Percentiles rank a stretch among this genome's conserved stretches.
Evolutionary conservation across 129 eudicot species (phyloP).

Genomic region (Escallonia rubra): DNA sequence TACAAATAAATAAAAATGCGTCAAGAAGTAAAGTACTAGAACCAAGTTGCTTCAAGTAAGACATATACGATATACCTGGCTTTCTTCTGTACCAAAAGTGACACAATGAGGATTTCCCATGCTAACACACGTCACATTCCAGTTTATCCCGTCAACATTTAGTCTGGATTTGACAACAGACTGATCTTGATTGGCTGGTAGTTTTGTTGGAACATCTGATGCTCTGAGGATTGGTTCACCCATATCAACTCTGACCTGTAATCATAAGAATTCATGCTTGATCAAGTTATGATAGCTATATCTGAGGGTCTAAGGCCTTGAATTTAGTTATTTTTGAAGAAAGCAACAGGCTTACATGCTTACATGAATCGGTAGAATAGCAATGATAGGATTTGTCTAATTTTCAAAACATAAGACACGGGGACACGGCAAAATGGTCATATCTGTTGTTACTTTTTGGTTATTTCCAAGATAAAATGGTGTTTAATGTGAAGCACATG

Average conservation of each 20-base stretch:
- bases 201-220: slow-evolving; percentile 77
- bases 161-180: slow-evolving; percentile 75
- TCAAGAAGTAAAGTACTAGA: background rate
- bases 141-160: slow-evolving; percentile 65
- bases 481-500: no score
- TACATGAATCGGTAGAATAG: no score
- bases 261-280: slow-evolving; percentile 14
- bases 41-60: background rate
- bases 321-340: no score
- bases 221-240: slow-evolving; percentile 91
- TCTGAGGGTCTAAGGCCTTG: no score
- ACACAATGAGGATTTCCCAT: slow-evolving; percentile 99
- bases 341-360: no score
- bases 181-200: slow-evolving; percentile 56
- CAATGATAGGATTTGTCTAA: no score
- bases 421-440: no score
- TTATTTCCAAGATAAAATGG: no score
- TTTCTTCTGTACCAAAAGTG: slow-evolving; percentile 54
- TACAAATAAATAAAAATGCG: no score
- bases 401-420: no score
- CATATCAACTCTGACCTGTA: slow-evolving; percentile 95
- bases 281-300: background rate
- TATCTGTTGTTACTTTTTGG: no score
- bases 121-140: slow-evolving; percentile 97
- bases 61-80: slow-evolving; percentile 53